A percentile compares a stretch with the other conserved stretches of the same genome.
phyloP scores from a whole-genome alignment of 192 early-diverging fungal genomes.

The Coemansia sp. region DNA sequence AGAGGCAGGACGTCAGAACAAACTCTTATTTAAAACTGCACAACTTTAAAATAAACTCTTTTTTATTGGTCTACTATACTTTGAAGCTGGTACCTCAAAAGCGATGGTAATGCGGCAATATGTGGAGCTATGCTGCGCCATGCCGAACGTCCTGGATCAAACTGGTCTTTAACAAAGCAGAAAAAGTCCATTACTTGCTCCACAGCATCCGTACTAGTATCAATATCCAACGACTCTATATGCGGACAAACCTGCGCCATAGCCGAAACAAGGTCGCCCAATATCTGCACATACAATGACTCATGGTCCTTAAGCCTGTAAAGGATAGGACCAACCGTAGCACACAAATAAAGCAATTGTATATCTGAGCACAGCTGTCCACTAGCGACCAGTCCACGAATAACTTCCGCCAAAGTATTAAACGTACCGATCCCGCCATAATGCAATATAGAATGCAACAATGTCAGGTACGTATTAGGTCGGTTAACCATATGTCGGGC shows the following conservation, averaged over 20 bases:
- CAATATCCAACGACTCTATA: conserved; percentile 20
- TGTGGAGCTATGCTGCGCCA: conserved; percentile 54
- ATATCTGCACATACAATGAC: conserved; percentile 42
- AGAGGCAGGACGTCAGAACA: conserved; percentile 66
- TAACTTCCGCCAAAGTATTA: conserved; percentile 46
- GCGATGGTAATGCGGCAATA: conserved; percentile 47
- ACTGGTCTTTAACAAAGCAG: conserved; percentile 57
- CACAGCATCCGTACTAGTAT: conserved; percentile 43
- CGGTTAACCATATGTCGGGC: conserved; percentile 65
- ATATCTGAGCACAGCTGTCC: conserved; percentile 66
- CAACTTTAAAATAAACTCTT: not conserved
- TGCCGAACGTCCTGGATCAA: conserved; percentile 44
- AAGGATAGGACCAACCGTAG: conserved; percentile 70
- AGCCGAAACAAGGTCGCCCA: conserved; percentile 45
- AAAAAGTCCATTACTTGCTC: conserved; percentile 61
- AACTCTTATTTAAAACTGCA: conserved; percentile 59
- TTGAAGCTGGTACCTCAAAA: conserved; percentile 49
- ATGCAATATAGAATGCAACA: conserved; percentile 75
- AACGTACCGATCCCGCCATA: conserved; percentile 74
- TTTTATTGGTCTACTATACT: conserved; percentile 51
- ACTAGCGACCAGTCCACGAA: conserved; percentile 39
- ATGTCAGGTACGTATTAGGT: conserved; percentile 72
- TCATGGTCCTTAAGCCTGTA: conserved; percentile 67
- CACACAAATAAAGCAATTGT: conserved; percentile 74
- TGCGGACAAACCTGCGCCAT: conserved; percentile 50